Evolutionary conservation across 495 filamentous ascomycete genomes (phyloP), one percentile per base, ranked within the genome.

Genomic region (Ascobolus immersus): DNA sequence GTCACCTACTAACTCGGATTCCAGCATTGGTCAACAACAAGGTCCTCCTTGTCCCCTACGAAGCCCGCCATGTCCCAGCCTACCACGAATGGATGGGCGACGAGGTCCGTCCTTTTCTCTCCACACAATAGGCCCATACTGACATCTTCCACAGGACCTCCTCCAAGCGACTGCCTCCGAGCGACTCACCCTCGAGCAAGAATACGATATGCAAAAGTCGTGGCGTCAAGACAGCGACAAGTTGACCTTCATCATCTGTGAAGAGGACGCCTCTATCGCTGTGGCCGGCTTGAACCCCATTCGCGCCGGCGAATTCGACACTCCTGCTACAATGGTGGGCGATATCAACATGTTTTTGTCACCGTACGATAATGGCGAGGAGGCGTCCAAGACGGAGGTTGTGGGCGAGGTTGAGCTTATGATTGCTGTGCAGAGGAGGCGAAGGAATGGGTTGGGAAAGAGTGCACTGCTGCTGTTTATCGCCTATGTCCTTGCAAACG

Each of bases 71-170:
- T 55, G 81, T 92, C 21, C 61, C 60, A 6, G 69, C 59, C 2
- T 92, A 92, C 42, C 76, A 90, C 41, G 54, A 65, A 45, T 92
- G 81, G 81, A 91, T 92, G 80, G 60, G 84, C 59, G 73, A 86
- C 43, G 62, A 71, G 36, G 78, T 84, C 55, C 34, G 49, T 38
- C 12, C 22, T 2, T 24, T n/a, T n/a, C n/a, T n/a, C n/a, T n/a
- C n/a, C n/a, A n/a, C n/a, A n/a, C n/a, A n/a, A n/a, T n/a, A n/a
- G n/a, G n/a, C n/a, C n/a, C n/a, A n/a, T n/a, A n/a, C n/a, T n/a
- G n/a, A n/a, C 13, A 17, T 33, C 8, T 19, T n/a, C 15, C 21
- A 12, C 29, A 81, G 73, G 71, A 69, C 44, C 74, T 91, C 42
- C 80, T 71, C 59, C 53, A 69, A 58, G 67, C 73, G 38, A 91